phyloP scores from a whole-genome alignment of 106 monocot genomes.

The Alisma plantagoaquatica region DNA sequence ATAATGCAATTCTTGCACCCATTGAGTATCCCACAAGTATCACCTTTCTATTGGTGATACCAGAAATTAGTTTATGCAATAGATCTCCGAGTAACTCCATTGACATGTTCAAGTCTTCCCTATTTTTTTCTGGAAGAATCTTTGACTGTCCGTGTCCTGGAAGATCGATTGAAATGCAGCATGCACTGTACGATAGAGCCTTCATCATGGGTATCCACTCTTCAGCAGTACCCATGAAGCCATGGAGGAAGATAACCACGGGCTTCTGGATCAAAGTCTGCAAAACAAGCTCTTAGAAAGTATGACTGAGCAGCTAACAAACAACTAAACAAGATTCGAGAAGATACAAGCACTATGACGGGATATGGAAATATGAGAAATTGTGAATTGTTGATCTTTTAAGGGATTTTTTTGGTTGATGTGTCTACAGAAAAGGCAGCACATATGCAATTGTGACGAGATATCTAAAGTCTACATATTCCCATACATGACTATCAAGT shows the following conservation, averaged over 20 bases:
- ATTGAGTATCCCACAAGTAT: constrained; percentile 87
- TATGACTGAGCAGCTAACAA: too few species aligned
- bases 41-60: constrained; percentile 34
- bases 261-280: constrained; percentile 43
- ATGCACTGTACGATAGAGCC: constrained; percentile 40
- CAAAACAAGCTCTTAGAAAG: too few species aligned
- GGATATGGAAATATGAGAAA: too few species aligned
- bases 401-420: too few species aligned
- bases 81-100: constrained; percentile 50
- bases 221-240: constrained; percentile 69
- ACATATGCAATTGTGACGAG: too few species aligned
- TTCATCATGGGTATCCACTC: constrained; percentile 91
- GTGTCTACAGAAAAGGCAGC: too few species aligned
- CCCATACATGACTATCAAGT: too few species aligned
- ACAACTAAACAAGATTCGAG: too few species aligned
- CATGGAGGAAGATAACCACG: constrained; percentile 69
- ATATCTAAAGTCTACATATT: too few species aligned
- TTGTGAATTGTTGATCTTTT: too few species aligned
- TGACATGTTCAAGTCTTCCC: constrained; percentile 15
- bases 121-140: constrained; percentile 16
- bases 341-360: too few species aligned
- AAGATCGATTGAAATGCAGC: constrained; percentile 71
- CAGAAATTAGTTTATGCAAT: constrained; percentile 45
- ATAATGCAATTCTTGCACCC: constrained; percentile 88
- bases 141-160: constrained; percentile 80